Conservation (phyloP, 2,329 filamentous ascomycete genomes). For the Fonsecaea erecta region DNA sequence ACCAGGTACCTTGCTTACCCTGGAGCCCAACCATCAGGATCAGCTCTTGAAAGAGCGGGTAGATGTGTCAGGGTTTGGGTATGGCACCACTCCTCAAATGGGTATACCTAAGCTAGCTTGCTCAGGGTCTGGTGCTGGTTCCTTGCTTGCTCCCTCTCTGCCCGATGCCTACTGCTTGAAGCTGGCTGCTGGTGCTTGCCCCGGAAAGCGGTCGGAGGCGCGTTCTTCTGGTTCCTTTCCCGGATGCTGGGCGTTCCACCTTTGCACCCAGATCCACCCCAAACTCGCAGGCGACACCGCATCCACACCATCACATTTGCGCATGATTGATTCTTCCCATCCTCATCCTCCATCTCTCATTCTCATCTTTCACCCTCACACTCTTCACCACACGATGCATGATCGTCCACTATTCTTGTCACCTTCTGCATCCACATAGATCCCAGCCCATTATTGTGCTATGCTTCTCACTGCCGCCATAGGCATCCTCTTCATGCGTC, state of each 20-base stretch:
- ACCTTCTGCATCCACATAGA: background rate
- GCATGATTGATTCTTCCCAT: conserved; percentile 8
- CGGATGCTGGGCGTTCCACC: background rate
- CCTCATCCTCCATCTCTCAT: conserved; percentile 5
- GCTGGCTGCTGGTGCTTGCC: conserved; percentile 6
- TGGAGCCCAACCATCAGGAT: background rate
- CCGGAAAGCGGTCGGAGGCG: conserved; percentile 9
- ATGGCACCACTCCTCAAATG: background rate
- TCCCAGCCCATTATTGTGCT: background rate
- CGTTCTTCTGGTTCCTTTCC: background rate
- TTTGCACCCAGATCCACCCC: conserved; percentile 4
- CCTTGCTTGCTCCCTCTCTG: too few species aligned
- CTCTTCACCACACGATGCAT: background rate
- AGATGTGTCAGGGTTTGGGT: background rate
- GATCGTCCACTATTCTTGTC: background rate
- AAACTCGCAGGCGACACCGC: conserved; percentile 15
- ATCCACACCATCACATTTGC: conserved; percentile 18
- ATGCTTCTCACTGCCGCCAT: background rate
- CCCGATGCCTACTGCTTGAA: conserved; percentile 12
- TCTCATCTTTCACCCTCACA: conserved; percentile 10
- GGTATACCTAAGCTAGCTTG: background rate
- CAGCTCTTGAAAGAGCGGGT: background rate
- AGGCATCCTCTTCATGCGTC: background rate
- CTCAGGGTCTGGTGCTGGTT: background rate
- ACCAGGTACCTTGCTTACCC: background rate